Evolutionary conservation across 2,329 filamentous ascomycete species (phyloP), one percentile per base, ranked within the genome.

Genomic region (Westerdykella ornata): DNA sequence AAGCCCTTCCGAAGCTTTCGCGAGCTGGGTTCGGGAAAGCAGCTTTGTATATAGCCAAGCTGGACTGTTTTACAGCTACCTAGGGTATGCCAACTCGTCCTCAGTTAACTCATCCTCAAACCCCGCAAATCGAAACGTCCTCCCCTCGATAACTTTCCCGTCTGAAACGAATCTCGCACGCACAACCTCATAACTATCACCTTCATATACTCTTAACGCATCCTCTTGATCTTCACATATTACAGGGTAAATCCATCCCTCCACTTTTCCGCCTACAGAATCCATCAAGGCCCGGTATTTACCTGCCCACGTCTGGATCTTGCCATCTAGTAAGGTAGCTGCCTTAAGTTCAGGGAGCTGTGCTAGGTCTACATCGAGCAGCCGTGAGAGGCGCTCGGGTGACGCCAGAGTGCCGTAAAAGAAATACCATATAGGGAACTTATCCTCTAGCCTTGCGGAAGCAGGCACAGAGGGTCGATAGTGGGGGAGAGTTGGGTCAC

Each of bases 351-450:
- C 4, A 37, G 39, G 37, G n/a, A 45, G 3, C 2, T 18, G 15
- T 9, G 16, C 11, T 11, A 16, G 5, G 4, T 39, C 33, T 2
- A 30, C 13, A 19, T 30, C 12, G 17, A 43, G 40, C 5, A 43
- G n/a, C 7, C 20, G 26, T 2, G 15, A 26, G 3, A 49, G 40
- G 9, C 13, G 16, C 11, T 20, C 4, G 14, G 39, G 7, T 15
- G 44, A 18, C 7, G 44, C 42, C 26, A 49, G 40, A 9, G 47
- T 47, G 11, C 47, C 39, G 28, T 49, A 47, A 39, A 45, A 47
- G 26, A 49, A 49, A 29, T 49, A 49, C 17, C 18, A 29, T 12
- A 42, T 32, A 13, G 41, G 41, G 20, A 4, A 26, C 12, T n/a
- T 19, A 15, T 8, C 11, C 16, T 14, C 11, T 13, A 12, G 11